A percentile compares a stretch with the other conserved stretches of the same genome.
phyloP scores from a whole-genome alignment of 2,329 filamentous ascomycete genomes.

The Alternaria dauci region DNA sequence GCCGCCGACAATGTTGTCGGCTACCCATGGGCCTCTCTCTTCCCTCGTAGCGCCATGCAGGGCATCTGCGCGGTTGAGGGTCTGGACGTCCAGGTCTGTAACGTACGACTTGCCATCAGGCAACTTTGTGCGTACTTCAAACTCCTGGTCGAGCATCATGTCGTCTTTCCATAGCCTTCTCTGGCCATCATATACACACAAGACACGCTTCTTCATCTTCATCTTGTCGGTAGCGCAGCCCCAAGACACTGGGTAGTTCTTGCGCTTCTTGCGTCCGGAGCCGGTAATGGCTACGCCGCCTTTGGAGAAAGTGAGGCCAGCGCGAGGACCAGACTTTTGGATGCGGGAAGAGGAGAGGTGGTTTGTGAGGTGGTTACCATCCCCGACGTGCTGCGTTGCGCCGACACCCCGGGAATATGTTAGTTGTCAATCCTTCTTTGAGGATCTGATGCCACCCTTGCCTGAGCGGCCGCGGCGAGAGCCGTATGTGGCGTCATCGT shows the following conservation, averaged over 20 bases:
- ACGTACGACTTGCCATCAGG: constrained; percentile 75
- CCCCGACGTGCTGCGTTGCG: constrained; percentile 47
- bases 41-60: constrained; percentile 81
- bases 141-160: constrained; percentile 96
- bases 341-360: constrained; percentile 23
- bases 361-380: constrained; percentile 42
- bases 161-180: constrained; percentile 95
- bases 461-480: constrained; percentile 55
- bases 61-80: constrained; percentile 84
- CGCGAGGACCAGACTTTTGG: constrained; percentile 37
- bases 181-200: constrained; percentile 89
- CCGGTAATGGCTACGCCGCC: constrained; percentile 69
- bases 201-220: constrained; percentile 97
- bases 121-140: constrained; percentile 88
- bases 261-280: constrained; percentile 83
- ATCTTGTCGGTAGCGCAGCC: constrained; percentile 91
- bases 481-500: constrained; percentile 64
- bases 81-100: constrained; percentile 92
- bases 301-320: constrained; percentile 79
- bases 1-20: constrained; percentile 66
- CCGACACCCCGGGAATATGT: constrained; percentile 60
- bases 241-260: constrained; percentile 94
- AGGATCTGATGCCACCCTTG: constrained; percentile 62
- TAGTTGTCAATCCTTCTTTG: constrained; percentile 60
- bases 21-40: constrained; percentile 86